These are phyloP conservation scores for Cytospora mali DNA, from an alignment of 2,329 filamentous ascomycete species.

Conservation along the genomic window DNA sequence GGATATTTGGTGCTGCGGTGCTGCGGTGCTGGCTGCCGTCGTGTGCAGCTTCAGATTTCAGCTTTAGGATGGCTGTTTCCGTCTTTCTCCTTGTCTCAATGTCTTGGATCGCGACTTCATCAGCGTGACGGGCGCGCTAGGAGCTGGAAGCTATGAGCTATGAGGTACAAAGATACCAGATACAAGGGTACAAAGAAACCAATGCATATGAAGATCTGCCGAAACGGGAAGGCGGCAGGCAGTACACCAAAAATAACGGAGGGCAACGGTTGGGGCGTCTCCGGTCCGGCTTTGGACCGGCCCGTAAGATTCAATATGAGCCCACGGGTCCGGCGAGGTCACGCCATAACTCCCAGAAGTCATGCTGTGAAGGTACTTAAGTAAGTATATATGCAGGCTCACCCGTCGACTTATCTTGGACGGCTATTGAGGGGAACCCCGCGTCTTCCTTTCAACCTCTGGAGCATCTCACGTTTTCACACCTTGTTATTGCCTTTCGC, in stretches of 20 bases:
- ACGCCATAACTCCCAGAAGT: conserved; percentile 3
- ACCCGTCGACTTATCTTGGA: neutral
- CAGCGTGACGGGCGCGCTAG: conserved; percentile 11
- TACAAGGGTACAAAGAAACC: neutral
- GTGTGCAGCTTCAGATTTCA: neutral
- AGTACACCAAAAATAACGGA: conserved; percentile 1
- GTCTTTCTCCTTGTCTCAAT: conserved; percentile 10
- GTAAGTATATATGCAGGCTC: neutral
- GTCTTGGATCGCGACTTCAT: conserved; percentile 13
- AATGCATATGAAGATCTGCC: neutral
- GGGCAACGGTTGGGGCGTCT: neutral
- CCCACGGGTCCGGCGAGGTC: conserved; percentile 7
- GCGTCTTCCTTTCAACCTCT: neutral
- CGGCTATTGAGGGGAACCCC: neutral
- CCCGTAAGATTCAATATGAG: conserved; percentile 15
- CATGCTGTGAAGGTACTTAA: neutral
- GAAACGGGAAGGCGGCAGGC: conserved; percentile 3
- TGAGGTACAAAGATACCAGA: conserved; percentile 1
- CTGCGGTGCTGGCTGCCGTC: neutral
- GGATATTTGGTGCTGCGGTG: neutral
- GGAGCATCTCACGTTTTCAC: neutral
- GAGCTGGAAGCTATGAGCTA: neutral
- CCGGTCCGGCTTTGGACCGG: conserved; percentile 11
- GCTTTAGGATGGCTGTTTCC: neutral
- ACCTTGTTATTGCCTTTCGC: neutral